A percentile compares a stretch with the other conserved stretches of the same genome.
These are phyloP conservation scores for Phytophthora sp. DNA, from an alignment of 352 stramenopile genomes.

Conservation along the genomic window DNA sequence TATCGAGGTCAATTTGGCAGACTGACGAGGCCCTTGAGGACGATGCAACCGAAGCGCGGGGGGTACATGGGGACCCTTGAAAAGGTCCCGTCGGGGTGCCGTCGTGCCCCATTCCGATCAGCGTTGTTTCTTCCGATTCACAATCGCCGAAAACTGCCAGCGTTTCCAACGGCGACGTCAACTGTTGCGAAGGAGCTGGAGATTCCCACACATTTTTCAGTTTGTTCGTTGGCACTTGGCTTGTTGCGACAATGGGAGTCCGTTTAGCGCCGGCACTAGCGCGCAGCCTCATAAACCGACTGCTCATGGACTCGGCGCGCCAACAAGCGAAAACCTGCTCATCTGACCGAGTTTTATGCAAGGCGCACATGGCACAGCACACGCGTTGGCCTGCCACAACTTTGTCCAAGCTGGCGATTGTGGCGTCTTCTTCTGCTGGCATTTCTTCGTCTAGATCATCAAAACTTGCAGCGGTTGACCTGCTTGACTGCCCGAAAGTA, in stretches of 20 bases:
- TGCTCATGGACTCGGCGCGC: conserved; percentile 32
- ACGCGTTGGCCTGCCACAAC: conserved; percentile 33
- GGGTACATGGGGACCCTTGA: conserved; percentile 32
- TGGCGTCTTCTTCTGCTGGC: conserved; percentile 10
- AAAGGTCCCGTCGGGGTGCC: conserved; percentile 41
- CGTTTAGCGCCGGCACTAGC: conserved; percentile 14
- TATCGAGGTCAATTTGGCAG: conserved; percentile 30
- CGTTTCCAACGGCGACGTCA: conserved; percentile 31
- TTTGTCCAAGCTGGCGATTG: conserved; percentile 17
- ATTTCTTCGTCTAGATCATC: conserved; percentile 28
- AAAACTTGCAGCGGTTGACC: conserved; percentile 23
- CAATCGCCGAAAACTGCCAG: conserved; percentile 24
- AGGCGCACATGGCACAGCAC: conserved; percentile 51
- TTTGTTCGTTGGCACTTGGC: not conserved
- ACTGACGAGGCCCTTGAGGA: conserved; percentile 25
- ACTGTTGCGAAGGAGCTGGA: conserved; percentile 23
- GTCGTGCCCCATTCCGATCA: conserved; percentile 30
- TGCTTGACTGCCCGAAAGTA: conserved; percentile 24
- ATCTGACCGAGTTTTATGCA: conserved; percentile 41
- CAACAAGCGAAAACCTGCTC: conserved; percentile 49
- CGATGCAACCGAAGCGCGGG: conserved; percentile 15
- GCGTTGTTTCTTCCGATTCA: conserved; percentile 3
- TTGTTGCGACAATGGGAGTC: conserved; percentile 24
- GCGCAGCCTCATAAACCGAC: conserved; percentile 36
- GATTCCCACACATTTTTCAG: conserved; percentile 29